These are phyloP conservation scores for Agarophyton chilense DNA, from an alignment of 23 red algal genomes.

Conservation along the genomic window DNA sequence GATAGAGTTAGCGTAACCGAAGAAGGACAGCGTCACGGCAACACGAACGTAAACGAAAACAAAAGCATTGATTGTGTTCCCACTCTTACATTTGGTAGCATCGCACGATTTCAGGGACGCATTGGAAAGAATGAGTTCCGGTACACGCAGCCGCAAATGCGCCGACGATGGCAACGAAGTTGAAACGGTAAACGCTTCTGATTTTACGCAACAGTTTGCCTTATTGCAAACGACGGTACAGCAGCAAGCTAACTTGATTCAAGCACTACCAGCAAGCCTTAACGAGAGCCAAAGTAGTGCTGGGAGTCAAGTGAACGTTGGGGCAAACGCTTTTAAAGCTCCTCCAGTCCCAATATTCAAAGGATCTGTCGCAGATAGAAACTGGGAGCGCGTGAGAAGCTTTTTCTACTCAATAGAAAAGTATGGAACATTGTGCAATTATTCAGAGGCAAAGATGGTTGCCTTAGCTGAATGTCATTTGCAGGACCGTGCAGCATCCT, in stretches of 20 bases:
- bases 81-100: slow-evolving; percentile 7
- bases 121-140: neutral
- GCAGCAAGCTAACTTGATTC: neutral
- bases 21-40: too few species aligned
- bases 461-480: slow-evolving; percentile 39
- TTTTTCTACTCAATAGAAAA: slow-evolving; percentile 15
- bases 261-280: neutral
- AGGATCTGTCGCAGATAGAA: neutral
- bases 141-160: neutral
- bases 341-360: slow-evolving; percentile 27
- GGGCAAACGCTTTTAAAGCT: neutral
- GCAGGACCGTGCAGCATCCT: slow-evolving; percentile 34
- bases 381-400: neutral
- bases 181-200: neutral
- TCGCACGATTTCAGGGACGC: neutral
- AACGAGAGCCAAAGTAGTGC: neutral
- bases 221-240: neutral
- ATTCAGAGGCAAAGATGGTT: slow-evolving; percentile 18
- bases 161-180: neutral
- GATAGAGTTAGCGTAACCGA: too few species aligned
- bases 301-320: neutral
- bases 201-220: neutral
- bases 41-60: neutral
- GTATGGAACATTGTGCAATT: neutral
- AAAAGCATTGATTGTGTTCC: neutral